Evolutionary conservation across 2,329 filamentous ascomycete genomes (phyloP).

Genomic region (Neofusicoccum laricinum): DNA sequence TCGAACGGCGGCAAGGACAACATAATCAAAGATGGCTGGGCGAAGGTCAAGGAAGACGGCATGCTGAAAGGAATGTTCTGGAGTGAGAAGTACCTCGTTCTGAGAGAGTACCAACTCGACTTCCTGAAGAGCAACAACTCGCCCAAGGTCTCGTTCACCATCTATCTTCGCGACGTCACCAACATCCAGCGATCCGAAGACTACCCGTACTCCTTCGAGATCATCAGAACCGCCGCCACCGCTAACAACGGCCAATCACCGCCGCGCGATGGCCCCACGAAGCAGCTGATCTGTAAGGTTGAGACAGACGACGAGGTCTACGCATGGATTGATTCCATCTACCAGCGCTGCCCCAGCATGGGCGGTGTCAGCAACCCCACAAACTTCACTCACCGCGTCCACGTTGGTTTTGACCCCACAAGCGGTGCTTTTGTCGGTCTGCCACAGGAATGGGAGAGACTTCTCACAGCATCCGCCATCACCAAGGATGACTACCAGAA

Average conservation of each 20-base stretch:
- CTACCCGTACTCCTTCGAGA: slow-evolving; percentile 89
- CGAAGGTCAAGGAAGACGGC: slow-evolving; percentile 86
- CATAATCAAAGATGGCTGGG: slow-evolving; percentile 64
- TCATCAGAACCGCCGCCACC: slow-evolving; percentile 71
- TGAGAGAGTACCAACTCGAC: slow-evolving; percentile 89
- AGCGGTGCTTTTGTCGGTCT: slow-evolving; percentile 93
- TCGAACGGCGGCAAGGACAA: slow-evolving; percentile 36
- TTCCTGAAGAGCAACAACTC: slow-evolving; percentile 90
- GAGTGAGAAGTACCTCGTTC: slow-evolving; percentile 88
- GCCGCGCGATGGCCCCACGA: slow-evolving; percentile 75
- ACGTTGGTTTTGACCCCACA: slow-evolving; percentile 94
- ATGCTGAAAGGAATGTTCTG: slow-evolving; percentile 76
- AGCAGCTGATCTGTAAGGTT: slow-evolving; percentile 86
- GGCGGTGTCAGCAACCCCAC: slow-evolving; percentile 97
- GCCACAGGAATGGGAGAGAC: slow-evolving; percentile 94
- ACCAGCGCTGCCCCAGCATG: slow-evolving; percentile 94
- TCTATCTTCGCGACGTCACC: slow-evolving; percentile 82
- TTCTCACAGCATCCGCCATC: slow-evolving; percentile 92
- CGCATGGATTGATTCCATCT: slow-evolving; percentile 98
- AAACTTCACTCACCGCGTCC: slow-evolving; percentile 95
- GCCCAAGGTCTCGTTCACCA: slow-evolving; percentile 76
- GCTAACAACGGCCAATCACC: slow-evolving; percentile 58
- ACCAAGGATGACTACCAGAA: slow-evolving; percentile 98
- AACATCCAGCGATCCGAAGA: slow-evolving; percentile 89
- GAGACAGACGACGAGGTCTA: slow-evolving; percentile 97